Base-by-base conservation (phyloP, 306 rosid genomes). In the Malus fusca region DNA sequence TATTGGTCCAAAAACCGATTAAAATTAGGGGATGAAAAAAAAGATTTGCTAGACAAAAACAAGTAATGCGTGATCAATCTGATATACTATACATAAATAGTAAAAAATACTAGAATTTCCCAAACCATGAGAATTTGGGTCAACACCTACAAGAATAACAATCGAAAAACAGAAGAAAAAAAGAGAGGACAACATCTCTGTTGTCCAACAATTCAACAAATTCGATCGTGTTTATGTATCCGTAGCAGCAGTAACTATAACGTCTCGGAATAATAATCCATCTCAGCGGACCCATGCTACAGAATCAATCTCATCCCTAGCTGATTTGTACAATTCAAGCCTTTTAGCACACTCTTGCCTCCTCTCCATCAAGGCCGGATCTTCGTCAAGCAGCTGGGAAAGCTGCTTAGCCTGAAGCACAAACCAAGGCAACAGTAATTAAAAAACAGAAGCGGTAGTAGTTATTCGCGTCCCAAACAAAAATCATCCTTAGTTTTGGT, bases 281-380 rank as follows among this genome's bases (percentile, higher is more conserved):
- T 69, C 66, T 94, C 82, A 92, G 74, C 97, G 89, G 8, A 71
- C 77, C 98, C 98, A 95, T 31, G 98, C 83, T 66, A 95, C 97
- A 14, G 98, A 90, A 76, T 95, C 99, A 43, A 95, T 78, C 79
- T 95, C 99, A 60, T 95, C 99, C 80, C 99, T 92, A 15, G 99
- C 99, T 56, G 99, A 84, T 76, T 95, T 95, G 83, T 95, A 90
- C 55, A 95, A 84, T 75, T 92, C 97, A 42, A 92, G 99, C 82
- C 98, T 90, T 63, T 92, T 87, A 12, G 88, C 90, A 78, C 96
- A 90, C 70, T 95, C 91, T 42, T 75, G 93, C 80, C 99, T 92
- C 86, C 88, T 90, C 87, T 89, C 99, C 98, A 92, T 95, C 84
- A 95, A 83, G 6, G 93, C 80, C 9, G 99, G 99, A 76, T 95